Evolutionary conservation across 2,329 filamentous ascomycete genomes (phyloP), one percentile per base, ranked within the genome.

Genomic region (Neofusicoccum parvum): DNA sequence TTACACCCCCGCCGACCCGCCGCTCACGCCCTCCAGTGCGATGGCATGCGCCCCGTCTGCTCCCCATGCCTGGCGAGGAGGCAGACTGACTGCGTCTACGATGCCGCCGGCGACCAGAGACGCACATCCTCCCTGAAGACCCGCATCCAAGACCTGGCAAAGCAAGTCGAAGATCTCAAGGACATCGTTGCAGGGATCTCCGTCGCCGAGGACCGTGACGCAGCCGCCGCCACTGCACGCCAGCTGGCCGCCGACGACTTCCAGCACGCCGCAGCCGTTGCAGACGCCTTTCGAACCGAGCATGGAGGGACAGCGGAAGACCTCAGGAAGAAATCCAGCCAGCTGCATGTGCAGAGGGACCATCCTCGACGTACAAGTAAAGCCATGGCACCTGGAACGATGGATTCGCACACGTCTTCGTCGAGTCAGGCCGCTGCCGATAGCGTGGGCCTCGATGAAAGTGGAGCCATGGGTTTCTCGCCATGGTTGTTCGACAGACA

Each of bases 61-160:
- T 5, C 27, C 0, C 27, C 27, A 5, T 32, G 27, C 27, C 27
- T 32, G 27, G 27, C 5, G 27, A 32, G 27, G 27, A 32, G 27
- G 27, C 27, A 32, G 3, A 32, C 6, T 2, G 27, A 32, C 27
- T 32, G 27, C 27, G 27, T 32, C 6, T 32, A 32, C 27, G 27
- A 32, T 32, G 27, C 27, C 27, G 46, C 69, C 68, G 7, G 27
- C 27, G 27, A 32, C 27, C 27, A 32, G 27, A 32, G 27, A 32
- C 27, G 27, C 27, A 32, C 27, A 32, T 65, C 15, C 62, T 67
- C 12, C 5, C 51, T 70, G 12, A 70, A 69, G 46, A 20, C 65
- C n/a, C 46, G 63, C 20, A 68, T 69, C n/a, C 32, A 63, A 20
- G 50, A 60, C 36, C 48, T 66, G 48, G 39, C 46, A 39, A 39